Percentiles rank a stretch among this genome's conserved stretches.
Evolutionary conservation across 306 rosid species (phyloP).

Genomic region (Prunus armeniaca): DNA sequence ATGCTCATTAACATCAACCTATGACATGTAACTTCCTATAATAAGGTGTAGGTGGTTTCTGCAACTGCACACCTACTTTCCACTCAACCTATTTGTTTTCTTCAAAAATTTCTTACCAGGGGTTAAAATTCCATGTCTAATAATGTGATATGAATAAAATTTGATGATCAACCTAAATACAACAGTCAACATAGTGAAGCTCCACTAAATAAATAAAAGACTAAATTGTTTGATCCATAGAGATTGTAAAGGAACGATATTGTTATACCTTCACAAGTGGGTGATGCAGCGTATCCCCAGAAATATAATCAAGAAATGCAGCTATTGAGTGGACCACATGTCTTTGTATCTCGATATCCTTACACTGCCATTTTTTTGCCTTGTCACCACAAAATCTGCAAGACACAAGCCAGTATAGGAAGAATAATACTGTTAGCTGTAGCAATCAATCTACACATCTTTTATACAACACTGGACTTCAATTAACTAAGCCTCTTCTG

Average conservation of each 20-base stretch:
- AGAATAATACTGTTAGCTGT: background rate
- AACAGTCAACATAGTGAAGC: background rate
- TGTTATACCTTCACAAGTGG: constrained; percentile 55
- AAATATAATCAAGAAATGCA: constrained; percentile 63
- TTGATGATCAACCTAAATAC: background rate
- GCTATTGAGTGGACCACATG: constrained; percentile 57
- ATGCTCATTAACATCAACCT: background rate
- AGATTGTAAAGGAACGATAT: background rate
- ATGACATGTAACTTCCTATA: background rate
- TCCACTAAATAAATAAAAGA: too few relatives aligned
- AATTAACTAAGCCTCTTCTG: background rate
- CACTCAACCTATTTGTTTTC: background rate
- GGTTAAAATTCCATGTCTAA: background rate
- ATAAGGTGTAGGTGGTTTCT: background rate
- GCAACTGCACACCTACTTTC: background rate
- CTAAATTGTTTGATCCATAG: background rate
- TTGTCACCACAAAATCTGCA: constrained; percentile 48
- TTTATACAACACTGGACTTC: background rate
- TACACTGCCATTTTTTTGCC: constrained; percentile 57
- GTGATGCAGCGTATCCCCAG: constrained; percentile 41
- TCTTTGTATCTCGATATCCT: constrained; percentile 74
- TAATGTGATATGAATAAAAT: background rate
- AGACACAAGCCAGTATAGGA: background rate
- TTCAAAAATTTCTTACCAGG: background rate
- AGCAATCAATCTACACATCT: background rate